Base-by-base conservation (phyloP, 805 yeast genomes). In the Hagleromyces aurorensis region DNA sequence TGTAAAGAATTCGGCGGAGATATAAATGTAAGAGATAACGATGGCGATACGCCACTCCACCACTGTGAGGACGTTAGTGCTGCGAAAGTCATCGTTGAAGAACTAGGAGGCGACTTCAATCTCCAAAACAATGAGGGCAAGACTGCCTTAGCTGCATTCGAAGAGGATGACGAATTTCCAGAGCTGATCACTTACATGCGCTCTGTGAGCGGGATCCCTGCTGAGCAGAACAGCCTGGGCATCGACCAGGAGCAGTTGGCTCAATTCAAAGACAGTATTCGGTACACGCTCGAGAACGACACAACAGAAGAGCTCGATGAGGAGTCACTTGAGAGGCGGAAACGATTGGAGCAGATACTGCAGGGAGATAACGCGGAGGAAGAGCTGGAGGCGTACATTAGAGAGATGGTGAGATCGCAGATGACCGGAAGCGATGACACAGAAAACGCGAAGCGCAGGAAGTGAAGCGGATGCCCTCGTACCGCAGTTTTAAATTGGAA, bases 21-120 rank as follows among this genome's bases (percentile, higher is more conserved):
- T 49, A 70, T 86, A 14, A 86, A 91, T 52, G 62, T 87, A 18
- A 75, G 67, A 35, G 99, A 91, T 44, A 59, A 59, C 13, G 98
- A 93, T 41, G 96, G 97, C 2, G 99, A 91, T 47, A 80, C 97
- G 0, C 96, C 99, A 1, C 63, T 91, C 37, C 97, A 89, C 54
- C 93, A 85, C 43, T 83, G 75, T 13, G 99, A 91, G 50, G 79
- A 75, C 32, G 58, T 71, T 0, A 61, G 52, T 2, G 67, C 75
- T 1, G 96, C 94, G 1, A 71, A 69, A 41, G 45, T 66, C 14
- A 61, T 91, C 30, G 66, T 91, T 0, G 83, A 76, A 41, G 72
- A 73, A 29, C 65, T 77, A 18, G 66, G 70, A 4, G 96, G 89
- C 0, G 80, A 84, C 55, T 67, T 62, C 50, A 71, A 56, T 24